These are phyloP conservation scores for Pholiota conissans DNA, from an alignment of 768 basidiomycete genomes.

Conservation along the genomic window DNA sequence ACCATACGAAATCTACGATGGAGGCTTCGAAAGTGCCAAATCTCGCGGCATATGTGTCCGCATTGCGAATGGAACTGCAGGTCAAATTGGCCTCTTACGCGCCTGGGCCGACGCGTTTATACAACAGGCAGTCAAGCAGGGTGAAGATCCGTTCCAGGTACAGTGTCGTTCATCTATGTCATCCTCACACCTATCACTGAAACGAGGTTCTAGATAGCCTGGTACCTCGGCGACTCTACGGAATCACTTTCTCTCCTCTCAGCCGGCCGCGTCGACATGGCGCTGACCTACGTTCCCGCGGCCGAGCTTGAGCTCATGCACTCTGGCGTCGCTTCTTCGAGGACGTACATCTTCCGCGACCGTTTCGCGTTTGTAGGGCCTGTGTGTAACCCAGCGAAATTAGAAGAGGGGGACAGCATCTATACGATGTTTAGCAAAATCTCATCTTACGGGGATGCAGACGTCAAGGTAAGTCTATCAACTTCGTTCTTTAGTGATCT, in stretches of 20 bases:
- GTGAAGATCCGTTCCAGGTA: conserved; percentile 34
- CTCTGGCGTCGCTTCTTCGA: conserved; percentile 29
- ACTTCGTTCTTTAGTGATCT: too few relatives aligned
- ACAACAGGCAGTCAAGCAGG: conserved; percentile 31
- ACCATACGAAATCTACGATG: conserved; percentile 39
- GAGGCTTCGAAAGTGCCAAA: conserved; percentile 31
- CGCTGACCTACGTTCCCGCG: conserved; percentile 53
- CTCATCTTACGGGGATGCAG: conserved; percentile 42
- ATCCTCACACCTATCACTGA: too few relatives aligned
- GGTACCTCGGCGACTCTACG: conserved; percentile 59
- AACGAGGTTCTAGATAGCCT: conserved; percentile 41
- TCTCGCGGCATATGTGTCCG: conserved; percentile 36
- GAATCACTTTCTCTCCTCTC: conserved; percentile 44
- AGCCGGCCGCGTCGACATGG: conserved; percentile 44
- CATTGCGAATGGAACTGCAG: conserved; percentile 50
- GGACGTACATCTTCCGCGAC: conserved; percentile 47
- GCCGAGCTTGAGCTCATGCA: conserved; percentile 41
- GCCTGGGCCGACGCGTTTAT: conserved; percentile 51
- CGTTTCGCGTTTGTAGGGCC: conserved; percentile 55
- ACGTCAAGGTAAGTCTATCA: conserved; percentile 38
- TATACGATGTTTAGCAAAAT: conserved; percentile 49
- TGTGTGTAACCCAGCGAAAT: conserved; percentile 41
- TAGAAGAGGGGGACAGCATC: conserved; percentile 32
- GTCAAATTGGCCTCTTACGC: conserved; percentile 49
- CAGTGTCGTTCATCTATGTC: background rate